Base-by-base conservation (phyloP, 129 eudicot species). In the Smallanthus sonchifolius region DNA sequence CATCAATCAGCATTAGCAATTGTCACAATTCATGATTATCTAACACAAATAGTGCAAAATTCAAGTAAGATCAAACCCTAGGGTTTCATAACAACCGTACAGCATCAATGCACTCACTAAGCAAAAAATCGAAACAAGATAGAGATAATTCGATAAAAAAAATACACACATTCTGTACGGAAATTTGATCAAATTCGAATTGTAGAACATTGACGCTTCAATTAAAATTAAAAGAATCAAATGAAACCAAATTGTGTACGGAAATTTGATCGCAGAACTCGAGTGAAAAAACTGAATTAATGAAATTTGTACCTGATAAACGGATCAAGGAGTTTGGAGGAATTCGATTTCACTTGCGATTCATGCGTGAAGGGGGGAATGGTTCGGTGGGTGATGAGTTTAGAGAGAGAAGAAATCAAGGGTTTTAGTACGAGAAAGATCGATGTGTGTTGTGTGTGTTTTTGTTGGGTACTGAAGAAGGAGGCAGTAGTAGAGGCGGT, bases 391-490 rank as follows among this genome's bases (percentile, higher is more conserved):
- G n/a, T n/a, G n/a, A n/a, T 57, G 42, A 56, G 51, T 67, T 17
- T 67, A 76, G 39, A 57, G 82, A 78, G 57, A 51, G 57, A 70
- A 24, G 17, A 34, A 71, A 62, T 51, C 40, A 11, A 64, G 73
- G 82, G 67, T 35, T 77, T 79, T 79, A 54, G 78, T 52, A 78
- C 55, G 83, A 79, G 78, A 79, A 65, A 54, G 64, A 77, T 70
- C 47, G 70, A n/a, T n/a, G n/a, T n/a, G n/a, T n/a, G n/a, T n/a
- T n/a, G 65, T 69, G 61, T 78, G 14, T 70, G 57, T 61, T 37
- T 70, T 52, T 66, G 65, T 52, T 40, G 59, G n/a, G n/a, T n/a
- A n/a, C n/a, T n/a, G n/a, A n/a, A n/a, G n/a, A n/a, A n/a, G n/a
- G n/a, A n/a, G n/a, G n/a, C n/a, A n/a, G n/a, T n/a, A n/a, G n/a